A percentile compares a stretch with the other conserved stretches of the same genome.
Conservation (phyloP, 192 early-diverging fungal genomes). For the Coemansia sp. region DNA sequence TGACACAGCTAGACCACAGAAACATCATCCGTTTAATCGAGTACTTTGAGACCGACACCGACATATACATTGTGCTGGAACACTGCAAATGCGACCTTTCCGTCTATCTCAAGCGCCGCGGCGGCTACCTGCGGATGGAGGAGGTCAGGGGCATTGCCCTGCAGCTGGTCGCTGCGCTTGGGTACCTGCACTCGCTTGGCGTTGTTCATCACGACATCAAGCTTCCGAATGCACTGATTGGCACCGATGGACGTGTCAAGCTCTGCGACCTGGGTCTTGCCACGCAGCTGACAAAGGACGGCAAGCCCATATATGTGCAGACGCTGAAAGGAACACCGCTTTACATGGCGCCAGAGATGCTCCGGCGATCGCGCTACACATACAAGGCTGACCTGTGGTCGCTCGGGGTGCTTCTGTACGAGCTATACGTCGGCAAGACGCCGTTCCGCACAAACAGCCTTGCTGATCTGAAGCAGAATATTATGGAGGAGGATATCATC, state of each 20-base stretch:
- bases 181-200: conserved; percentile 63
- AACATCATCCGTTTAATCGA: conserved; percentile 55
- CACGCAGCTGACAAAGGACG: conserved; percentile 49
- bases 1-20: conserved; percentile 50
- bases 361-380: conserved; percentile 50
- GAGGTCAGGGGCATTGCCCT: conserved; percentile 42
- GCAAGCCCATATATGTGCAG: conserved; percentile 38
- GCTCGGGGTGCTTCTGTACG: conserved; percentile 53
- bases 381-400: conserved; percentile 57
- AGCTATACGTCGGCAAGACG: conserved; percentile 54
- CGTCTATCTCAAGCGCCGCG: conserved; percentile 33
- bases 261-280: conserved; percentile 57
- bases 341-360: conserved; percentile 53
- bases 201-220: conserved; percentile 78
- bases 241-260: conserved; percentile 58
- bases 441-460: conserved; percentile 50
- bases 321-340: conserved; percentile 52
- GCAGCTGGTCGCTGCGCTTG: conserved; percentile 63
- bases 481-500: conserved; percentile 52
- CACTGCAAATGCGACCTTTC: conserved; percentile 55
- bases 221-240: conserved; percentile 64
- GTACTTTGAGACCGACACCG: conserved; percentile 47
- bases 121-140: conserved; percentile 46
- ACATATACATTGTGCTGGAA: conserved; percentile 56
- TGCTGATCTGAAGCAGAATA: conserved; percentile 47